Evolutionary conservation across 768 basidiomycete genomes (phyloP), one percentile per base, ranked within the genome.

Genomic region (Megacollybia marginata): DNA sequence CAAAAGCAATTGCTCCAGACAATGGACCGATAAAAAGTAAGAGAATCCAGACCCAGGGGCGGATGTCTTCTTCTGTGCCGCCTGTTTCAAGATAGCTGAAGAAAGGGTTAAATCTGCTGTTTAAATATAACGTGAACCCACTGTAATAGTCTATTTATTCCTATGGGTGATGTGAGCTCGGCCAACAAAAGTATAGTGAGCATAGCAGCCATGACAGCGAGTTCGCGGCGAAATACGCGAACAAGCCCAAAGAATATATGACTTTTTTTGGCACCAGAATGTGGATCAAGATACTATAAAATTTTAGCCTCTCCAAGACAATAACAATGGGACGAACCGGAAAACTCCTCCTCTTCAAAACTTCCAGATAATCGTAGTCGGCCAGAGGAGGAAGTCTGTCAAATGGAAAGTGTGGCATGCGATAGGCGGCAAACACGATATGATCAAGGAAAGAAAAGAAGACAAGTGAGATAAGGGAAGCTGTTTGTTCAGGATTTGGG

Each of bases 41-140:
- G 0, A 60, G 32, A 28, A 78, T 66, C 75, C 77, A 88, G 7
- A 87, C 74, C 78, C 85, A 85, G 1, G 86, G 86, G 33, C 74
- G 73, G 31, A 83, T 62, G 7, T 63, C 55, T 0, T 80, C 70
- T 16, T 62, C 70, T 50, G 71, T 57, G 3, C 79, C 80, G 11
- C 67, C 63, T 2, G 61, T 71, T 63, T 16, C 44, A 36, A 42
- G 16, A 5, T 23, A 49, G 35, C 19, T 20, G 8, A 42, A 34
- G 16, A 19, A 32, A 11, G 4, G n/a, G 9, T 44, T 9, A 44
- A 2, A 18, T 48, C 19, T 48, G 38, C 15, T 33, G 18, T n/a
- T 44, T 44, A 28, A 32, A 45, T 31, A 8, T 20, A 36, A 35
- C 16, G 16, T 34, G 33, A 20, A 9, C 65, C 28, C 46, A 75